Evolutionary conservation across 2,329 filamentous ascomycete species (phyloP), one percentile per base, ranked within the genome.

Genomic region (Claviceps maximensis): DNA sequence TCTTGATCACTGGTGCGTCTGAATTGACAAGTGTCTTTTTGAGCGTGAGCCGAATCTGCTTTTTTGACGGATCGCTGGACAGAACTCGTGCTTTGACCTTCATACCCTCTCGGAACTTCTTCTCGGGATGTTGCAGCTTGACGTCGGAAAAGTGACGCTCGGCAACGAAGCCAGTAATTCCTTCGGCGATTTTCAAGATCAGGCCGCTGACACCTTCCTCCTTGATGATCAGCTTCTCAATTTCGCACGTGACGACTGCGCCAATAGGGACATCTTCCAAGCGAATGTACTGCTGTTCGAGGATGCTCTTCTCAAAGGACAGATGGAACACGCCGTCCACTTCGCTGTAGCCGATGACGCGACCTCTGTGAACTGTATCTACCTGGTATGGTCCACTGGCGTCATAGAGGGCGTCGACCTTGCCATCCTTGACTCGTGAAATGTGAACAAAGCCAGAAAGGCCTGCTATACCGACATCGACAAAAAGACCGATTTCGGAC

Each of bases 1-100:
- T 79, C 58, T 85, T 82, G 75, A 95, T 86, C 10, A 87, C 78
- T n/a, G 82, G 74, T 0, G 83, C 79, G 53, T 96, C 90, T 0
- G 88, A 93, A 69, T 96, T 95, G 59, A 98, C 81, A 19, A 98
- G 74, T 1, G 87, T 87, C 73, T 97, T 98, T 75, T 97, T 98
- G 59, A 98, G 68, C 0, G 93, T 97, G 58, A 98, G 76, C 33
- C 87, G 84, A 58, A 97, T 78, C 63, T 89, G 85, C 54, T 84
- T 83, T 70, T 85, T 91, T 50, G 79, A 76, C 2, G 80, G 69
- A 61, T 96, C 82, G 17, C 83, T 85, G 0, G 89, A 94, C 29
- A 98, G 71, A 27, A 98, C 87, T 55, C 91, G 80, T 21, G 87
- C 86, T 60, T 87, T 95, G 57, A 98, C 83, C 51, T 84, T 80